These are phyloP conservation scores for Dictyostelium firmibasis DNA, from an alignment of 78 protist species.

Conservation along the genomic window DNA sequence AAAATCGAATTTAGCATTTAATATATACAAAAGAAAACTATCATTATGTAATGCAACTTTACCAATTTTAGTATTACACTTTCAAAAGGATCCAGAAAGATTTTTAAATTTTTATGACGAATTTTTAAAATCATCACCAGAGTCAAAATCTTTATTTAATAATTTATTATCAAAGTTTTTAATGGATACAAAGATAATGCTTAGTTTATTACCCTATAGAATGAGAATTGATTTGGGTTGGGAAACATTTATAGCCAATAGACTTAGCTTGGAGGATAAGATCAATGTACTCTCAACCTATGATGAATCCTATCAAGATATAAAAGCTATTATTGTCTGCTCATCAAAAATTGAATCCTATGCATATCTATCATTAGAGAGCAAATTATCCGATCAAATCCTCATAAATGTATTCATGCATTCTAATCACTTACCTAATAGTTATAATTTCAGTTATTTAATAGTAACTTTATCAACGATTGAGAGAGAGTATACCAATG, in stretches of 20 bases:
- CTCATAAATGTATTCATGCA: background rate
- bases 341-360: background rate
- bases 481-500: background rate
- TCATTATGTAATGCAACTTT: background rate
- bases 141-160: background rate
- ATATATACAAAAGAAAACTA: background rate
- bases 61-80: background rate
- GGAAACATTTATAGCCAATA: background rate
- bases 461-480: background rate
- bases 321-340: background rate
- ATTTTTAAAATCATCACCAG: background rate
- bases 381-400: background rate
- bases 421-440: background rate
- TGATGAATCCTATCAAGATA: background rate
- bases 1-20: background rate
- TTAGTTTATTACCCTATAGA: background rate
- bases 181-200: background rate
- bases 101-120: background rate
- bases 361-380: background rate
- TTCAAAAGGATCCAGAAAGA: background rate
- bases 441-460: background rate
- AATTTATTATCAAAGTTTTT: background rate
- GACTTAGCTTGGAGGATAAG: background rate
- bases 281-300: background rate
- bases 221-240: background rate